Conservation (phyloP, 345 rosid species). For the Populus euphratica region DNA sequence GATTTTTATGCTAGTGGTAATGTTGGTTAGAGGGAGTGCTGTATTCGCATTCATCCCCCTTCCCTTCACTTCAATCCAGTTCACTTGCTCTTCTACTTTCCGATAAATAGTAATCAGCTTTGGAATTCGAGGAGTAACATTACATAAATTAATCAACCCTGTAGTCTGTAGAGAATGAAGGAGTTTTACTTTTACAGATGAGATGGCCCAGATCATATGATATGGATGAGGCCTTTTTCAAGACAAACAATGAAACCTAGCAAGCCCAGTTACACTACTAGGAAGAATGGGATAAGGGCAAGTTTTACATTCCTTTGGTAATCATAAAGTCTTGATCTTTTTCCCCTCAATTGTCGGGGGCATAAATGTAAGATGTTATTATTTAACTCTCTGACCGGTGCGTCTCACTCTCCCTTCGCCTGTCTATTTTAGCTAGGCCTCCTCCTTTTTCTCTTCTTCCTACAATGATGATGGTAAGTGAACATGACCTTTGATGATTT, state of each 20-base stretch:
- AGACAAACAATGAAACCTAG: too few relatives aligned
- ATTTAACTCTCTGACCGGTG: background rate
- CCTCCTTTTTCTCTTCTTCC: background rate
- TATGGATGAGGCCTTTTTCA: slow-evolving; percentile 10
- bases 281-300: background rate
- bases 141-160: too few relatives aligned
- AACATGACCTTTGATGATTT: background rate
- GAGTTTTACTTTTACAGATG: too few relatives aligned
- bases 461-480: background rate
- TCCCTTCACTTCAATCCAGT: background rate
- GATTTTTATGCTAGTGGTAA: background rate
- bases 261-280: background rate
- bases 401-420: background rate
- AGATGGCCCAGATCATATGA: background rate
- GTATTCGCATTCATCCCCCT: background rate
- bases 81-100: background rate
- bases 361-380: slow-evolving; percentile 1
- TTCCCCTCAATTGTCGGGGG: background rate
- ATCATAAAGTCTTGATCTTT: background rate
- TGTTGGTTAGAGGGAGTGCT: background rate
- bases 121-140: background rate
- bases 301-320: background rate
- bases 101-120: background rate
- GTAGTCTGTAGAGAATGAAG: background rate
- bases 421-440: background rate